phyloP scores from a whole-genome alignment of 129 eudicot genomes.

The Mikania micrantha region DNA sequence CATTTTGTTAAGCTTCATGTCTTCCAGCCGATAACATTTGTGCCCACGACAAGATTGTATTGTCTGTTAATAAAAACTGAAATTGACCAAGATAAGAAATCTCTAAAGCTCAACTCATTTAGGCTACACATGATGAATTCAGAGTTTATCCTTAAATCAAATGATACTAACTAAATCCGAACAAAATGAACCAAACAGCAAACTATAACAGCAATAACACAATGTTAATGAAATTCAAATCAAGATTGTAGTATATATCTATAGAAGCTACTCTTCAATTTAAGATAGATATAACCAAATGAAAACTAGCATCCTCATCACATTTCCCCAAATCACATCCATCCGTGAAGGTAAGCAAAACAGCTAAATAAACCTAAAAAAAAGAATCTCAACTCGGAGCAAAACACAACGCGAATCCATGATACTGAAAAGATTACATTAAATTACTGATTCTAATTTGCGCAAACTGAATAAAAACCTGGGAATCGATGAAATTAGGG shows the following conservation, averaged over 20 bases:
- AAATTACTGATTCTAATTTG: neutral
- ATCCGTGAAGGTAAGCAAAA: neutral
- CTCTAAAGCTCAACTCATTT: neutral
- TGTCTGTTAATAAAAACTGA: neutral
- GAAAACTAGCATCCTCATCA: too few species aligned
- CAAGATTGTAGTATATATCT: neutral
- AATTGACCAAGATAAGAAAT: neutral
- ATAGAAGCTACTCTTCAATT: neutral
- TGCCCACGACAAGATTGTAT: neutral
- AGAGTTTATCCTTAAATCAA: neutral
- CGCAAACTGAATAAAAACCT: constrained; percentile 20
- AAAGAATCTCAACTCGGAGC: neutral
- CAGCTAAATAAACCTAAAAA: neutral
- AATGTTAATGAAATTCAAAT: neutral
- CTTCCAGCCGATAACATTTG: neutral
- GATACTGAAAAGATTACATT: too few species aligned
- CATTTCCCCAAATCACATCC: neutral
- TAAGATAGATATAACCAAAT: too few species aligned
- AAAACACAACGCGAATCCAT: neutral
- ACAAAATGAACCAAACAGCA: neutral
- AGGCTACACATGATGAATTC: neutral
- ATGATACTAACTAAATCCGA: neutral
- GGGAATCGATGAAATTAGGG: constrained; percentile 36
- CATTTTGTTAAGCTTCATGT: neutral
- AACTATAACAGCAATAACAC: neutral